These are phyloP conservation scores for Rasamsonia emersonii DNA, from an alignment of 2,329 filamentous ascomycete species.

Conservation along the genomic window DNA sequence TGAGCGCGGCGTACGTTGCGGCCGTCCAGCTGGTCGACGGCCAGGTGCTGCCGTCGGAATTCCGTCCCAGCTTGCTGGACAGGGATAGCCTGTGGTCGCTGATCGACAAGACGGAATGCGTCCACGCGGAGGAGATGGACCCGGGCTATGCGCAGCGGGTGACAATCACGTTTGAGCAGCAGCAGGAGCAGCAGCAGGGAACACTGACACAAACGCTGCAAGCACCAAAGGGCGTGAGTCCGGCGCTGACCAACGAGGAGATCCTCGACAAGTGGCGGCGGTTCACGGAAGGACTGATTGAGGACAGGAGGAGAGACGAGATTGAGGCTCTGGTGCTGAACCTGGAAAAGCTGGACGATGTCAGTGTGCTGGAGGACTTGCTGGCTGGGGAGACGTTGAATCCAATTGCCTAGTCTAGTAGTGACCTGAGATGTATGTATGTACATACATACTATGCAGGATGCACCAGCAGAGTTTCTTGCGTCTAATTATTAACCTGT, in stretches of 20 bases:
- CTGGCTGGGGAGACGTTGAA: too few relatives aligned
- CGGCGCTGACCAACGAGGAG: slow-evolving; percentile 28
- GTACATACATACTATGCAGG: too few relatives aligned
- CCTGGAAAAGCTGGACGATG: too few relatives aligned
- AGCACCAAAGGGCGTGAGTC: slow-evolving; percentile 23
- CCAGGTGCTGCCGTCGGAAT: slow-evolving; percentile 27
- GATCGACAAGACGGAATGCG: slow-evolving; percentile 21
- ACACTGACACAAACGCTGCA: slow-evolving; percentile 12
- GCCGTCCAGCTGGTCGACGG: slow-evolving; percentile 31
- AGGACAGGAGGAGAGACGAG: slow-evolving; percentile 18
- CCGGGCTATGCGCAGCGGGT: slow-evolving; percentile 11
- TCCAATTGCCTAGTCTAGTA: too few relatives aligned
- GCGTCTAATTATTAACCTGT: too few relatives aligned
- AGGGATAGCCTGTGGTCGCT: slow-evolving; percentile 29
- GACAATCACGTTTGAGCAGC: slow-evolving; percentile 17
- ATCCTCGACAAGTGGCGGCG: slow-evolving; percentile 28
- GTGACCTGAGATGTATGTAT: too few relatives aligned
- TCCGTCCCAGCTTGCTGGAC: slow-evolving; percentile 22
- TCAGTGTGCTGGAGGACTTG: too few relatives aligned
- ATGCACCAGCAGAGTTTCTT: too few relatives aligned
- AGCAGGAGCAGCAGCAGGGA: too few relatives aligned
- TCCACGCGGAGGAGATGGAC: slow-evolving; percentile 10
- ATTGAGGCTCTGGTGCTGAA: too few relatives aligned
- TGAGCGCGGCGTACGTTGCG: slow-evolving; percentile 29
- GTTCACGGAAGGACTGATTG: slow-evolving; percentile 22